Conservation (phyloP, 192 early-diverging fungal species). For the Chytriomyces confervae region DNA sequence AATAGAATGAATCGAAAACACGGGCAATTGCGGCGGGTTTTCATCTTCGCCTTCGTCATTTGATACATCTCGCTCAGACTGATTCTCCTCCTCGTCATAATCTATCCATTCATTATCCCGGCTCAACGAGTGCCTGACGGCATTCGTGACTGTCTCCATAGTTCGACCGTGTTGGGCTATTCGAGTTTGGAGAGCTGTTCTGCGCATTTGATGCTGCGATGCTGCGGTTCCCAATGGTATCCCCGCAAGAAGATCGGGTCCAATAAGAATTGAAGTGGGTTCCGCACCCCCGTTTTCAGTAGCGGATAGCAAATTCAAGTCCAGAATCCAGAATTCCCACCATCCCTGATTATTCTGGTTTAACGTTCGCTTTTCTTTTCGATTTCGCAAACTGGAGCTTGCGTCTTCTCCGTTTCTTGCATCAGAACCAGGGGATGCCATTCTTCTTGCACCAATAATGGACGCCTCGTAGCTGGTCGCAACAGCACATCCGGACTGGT, state of each 20-base stretch:
- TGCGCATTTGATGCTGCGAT: not conserved
- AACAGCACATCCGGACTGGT: constrained; percentile 26
- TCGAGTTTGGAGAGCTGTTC: not conserved
- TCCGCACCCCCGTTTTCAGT: not conserved
- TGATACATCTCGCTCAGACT: not conserved
- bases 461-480: constrained; percentile 2
- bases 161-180: too few relatives aligned
- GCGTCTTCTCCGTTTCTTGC: not conserved
- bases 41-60: constrained; percentile 15
- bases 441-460: constrained; percentile 11
- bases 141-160: too few relatives aligned
- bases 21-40: constrained; percentile 25
- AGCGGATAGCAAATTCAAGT: not conserved
- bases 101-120: constrained; percentile 7
- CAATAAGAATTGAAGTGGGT: not conserved
- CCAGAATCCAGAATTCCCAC: constrained; percentile 30
- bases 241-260: constrained; percentile 13
- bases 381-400: not conserved
- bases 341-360: constrained; percentile 2
- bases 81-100: not conserved
- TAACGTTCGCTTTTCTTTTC: not conserved
- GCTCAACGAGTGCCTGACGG: not conserved
- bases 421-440: not conserved
- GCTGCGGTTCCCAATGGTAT: not conserved
- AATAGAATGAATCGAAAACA: constrained; percentile 35